These are phyloP conservation scores for Marchantia paleacea DNA, from an alignment of 225 moss, liverwort and hornwort species.

Conservation along the genomic window DNA sequence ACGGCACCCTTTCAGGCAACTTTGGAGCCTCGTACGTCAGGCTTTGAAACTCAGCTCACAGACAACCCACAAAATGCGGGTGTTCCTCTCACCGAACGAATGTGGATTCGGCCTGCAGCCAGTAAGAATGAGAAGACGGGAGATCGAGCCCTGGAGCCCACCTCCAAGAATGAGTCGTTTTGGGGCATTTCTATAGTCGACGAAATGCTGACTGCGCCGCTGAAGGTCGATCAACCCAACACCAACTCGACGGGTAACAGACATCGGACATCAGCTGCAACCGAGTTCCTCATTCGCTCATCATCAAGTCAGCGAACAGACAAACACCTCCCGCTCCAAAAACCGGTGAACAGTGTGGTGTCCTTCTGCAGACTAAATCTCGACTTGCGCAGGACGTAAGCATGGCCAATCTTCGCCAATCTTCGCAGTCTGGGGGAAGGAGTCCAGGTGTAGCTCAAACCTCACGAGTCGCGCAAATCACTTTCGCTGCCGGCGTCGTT, in stretches of 20 bases:
- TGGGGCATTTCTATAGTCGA: not conserved
- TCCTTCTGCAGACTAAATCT: not conserved
- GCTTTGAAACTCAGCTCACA: not conserved
- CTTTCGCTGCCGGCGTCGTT: not conserved
- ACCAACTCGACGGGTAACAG: not conserved
- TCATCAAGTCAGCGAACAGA: not conserved
- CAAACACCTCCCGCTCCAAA: not conserved
- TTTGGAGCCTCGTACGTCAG: no score
- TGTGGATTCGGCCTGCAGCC: not conserved
- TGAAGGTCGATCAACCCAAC: not conserved
- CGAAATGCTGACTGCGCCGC: not conserved
- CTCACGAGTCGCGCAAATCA: not conserved
- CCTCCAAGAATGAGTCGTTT: not conserved
- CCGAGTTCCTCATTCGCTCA: not conserved
- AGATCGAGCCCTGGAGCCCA: not conserved
- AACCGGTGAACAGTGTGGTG: not conserved
- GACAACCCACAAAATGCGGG: not conserved
- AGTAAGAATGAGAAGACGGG: not conserved
- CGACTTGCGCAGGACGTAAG: not conserved
- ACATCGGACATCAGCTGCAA: not conserved
- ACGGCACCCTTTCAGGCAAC: not conserved
- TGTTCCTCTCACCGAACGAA: not conserved
- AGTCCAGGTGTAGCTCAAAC: not conserved
- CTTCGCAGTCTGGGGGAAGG: not conserved
- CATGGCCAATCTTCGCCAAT: not conserved